Evolutionary conservation across 2,329 filamentous ascomycete species (phyloP).

Genomic region (Fusarium poae): DNA sequence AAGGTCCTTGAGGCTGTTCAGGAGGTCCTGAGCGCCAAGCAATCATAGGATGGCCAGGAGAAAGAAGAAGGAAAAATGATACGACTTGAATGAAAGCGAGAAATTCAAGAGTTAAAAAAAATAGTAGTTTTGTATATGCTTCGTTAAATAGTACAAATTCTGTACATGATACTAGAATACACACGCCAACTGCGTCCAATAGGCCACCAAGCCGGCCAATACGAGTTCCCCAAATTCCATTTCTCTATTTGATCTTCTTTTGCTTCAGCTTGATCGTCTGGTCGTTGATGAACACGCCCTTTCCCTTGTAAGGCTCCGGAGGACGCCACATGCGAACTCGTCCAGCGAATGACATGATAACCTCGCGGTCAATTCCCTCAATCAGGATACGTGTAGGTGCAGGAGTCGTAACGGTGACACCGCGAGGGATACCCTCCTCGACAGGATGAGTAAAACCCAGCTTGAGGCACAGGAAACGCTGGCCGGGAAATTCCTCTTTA

Average conservation of each 20-base stretch:
- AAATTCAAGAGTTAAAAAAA: constrained; percentile 39
- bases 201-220: constrained; percentile 25
- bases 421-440: constrained; percentile 84
- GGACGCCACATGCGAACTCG: constrained; percentile 87
- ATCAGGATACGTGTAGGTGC: constrained; percentile 92
- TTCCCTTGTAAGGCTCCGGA: constrained; percentile 98
- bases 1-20: constrained; percentile 86
- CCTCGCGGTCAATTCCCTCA: constrained; percentile 87
- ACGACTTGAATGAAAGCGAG: constrained; percentile 21
- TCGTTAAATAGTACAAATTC: constrained; percentile 51
- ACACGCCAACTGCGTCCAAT: constrained; percentile 47
- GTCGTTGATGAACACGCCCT: constrained; percentile 98
- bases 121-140: constrained; percentile 49
- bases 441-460: constrained; percentile 97
- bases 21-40: constrained; percentile 71
- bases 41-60: constrained; percentile 31
- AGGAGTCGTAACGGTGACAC: constrained; percentile 87
- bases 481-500: constrained; percentile 81
- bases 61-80: not conserved
- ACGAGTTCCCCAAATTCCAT: constrained; percentile 3
- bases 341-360: constrained; percentile 91
- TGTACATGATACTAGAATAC: constrained; percentile 51
- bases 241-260: constrained; percentile 89
- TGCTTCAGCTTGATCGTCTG: constrained; percentile 98
- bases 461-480: constrained; percentile 92